Percentiles rank a stretch among this genome's conserved stretches.
Evolutionary conservation across 306 rosid genomes (phyloP).

Genomic region (Sechiopsis laciniata): DNA sequence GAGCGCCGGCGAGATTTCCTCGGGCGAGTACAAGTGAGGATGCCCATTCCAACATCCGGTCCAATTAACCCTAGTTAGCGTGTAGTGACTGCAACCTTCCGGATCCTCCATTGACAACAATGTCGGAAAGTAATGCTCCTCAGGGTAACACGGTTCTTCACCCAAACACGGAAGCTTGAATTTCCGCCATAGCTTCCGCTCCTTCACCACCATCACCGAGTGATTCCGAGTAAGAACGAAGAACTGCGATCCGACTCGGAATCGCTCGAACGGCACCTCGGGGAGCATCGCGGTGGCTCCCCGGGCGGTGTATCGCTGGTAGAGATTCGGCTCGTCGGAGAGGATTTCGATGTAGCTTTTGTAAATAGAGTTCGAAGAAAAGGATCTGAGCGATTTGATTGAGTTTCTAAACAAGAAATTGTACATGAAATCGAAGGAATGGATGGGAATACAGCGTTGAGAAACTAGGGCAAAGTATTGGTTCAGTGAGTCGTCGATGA

Average conservation of each 20-base stretch:
- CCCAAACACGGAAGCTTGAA: slow-evolving; percentile 47
- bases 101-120: slow-evolving; percentile 53
- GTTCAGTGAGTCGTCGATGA: slow-evolving; percentile 46
- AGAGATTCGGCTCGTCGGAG: slow-evolving; percentile 44
- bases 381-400: not conserved
- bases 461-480: slow-evolving; percentile 47
- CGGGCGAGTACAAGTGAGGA: slow-evolving; percentile 41
- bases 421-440: slow-evolving; percentile 42
- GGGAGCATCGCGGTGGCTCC: slow-evolving; percentile 49
- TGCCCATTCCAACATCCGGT: slow-evolving; percentile 58
- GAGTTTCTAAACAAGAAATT: slow-evolving; percentile 26
- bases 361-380: not conserved
- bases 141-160: slow-evolving; percentile 50
- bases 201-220: slow-evolving; percentile 38
- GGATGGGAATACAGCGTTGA: slow-evolving; percentile 54
- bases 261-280: slow-evolving; percentile 39
- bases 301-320: slow-evolving; percentile 39
- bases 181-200: slow-evolving; percentile 43
- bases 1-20: slow-evolving; percentile 44
- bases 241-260: slow-evolving; percentile 61
- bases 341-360: slow-evolving; percentile 52
- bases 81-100: slow-evolving; percentile 44
- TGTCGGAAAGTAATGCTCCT: slow-evolving; percentile 67
- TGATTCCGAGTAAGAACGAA: slow-evolving; percentile 40
- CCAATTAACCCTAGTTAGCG: slow-evolving; percentile 65